Percentiles rank a stretch among this genome's conserved stretches.
Evolutionary conservation across 306 rosid species (phyloP).

Genomic region (Fagus crenata): DNA sequence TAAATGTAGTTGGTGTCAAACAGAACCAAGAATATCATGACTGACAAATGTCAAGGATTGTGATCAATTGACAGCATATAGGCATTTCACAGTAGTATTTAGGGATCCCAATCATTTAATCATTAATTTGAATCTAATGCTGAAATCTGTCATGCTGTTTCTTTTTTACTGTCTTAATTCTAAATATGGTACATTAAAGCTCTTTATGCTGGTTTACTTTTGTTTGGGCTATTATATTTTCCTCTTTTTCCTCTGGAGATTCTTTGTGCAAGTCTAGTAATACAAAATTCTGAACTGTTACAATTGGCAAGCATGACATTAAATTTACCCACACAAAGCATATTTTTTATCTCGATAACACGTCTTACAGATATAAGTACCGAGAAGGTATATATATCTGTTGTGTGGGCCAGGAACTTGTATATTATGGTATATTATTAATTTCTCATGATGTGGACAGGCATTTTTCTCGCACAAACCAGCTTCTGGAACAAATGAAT

Average conservation of each 20-base stretch:
- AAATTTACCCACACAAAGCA: not conserved
- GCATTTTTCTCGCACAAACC: conserved; percentile 89
- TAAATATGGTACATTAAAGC: not conserved
- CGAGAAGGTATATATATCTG: not conserved
- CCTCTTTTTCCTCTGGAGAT: not conserved
- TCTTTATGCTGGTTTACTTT: not conserved
- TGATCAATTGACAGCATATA: not conserved
- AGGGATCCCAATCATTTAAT: not conserved
- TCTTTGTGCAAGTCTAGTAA: not conserved
- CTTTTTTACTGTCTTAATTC: not conserved
- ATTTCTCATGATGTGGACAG: conserved; percentile 42
- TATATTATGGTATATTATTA: not conserved
- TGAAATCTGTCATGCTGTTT: not conserved
- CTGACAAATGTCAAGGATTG: not conserved
- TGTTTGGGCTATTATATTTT: not conserved
- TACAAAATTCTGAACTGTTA: not conserved
- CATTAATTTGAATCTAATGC: not conserved
- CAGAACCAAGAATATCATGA: too few species aligned
- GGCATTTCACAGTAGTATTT: not conserved
- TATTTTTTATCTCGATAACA: not conserved
- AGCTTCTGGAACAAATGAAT: conserved; percentile 68
- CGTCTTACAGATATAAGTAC: not conserved
- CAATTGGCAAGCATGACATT: not conserved
- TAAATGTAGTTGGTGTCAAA: not conserved
- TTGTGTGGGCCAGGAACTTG: not conserved